These are phyloP conservation scores for Peterozyma xylosa DNA, from an alignment of 805 yeast species.

Conservation along the genomic window DNA sequence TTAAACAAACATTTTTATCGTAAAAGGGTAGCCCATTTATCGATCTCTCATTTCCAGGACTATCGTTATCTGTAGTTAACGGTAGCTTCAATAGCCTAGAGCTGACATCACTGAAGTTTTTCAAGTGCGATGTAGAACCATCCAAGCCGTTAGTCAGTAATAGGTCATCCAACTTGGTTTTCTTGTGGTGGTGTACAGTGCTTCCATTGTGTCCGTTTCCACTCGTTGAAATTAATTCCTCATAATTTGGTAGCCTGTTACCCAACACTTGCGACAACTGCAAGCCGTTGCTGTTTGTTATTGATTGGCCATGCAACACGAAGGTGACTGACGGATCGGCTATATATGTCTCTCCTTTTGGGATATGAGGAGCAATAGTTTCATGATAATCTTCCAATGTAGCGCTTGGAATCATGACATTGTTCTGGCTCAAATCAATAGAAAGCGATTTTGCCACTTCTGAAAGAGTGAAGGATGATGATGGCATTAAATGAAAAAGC, in stretches of 20 bases:
- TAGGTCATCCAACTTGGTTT: constrained; percentile 10
- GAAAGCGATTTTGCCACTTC: constrained; percentile 2
- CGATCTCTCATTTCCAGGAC: constrained; percentile 13
- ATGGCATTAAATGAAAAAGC: too few species aligned
- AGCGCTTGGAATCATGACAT: constrained; percentile 2
- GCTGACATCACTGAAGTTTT: constrained; percentile 18
- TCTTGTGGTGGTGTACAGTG: constrained; percentile 8
- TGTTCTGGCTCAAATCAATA: constrained; percentile 1
- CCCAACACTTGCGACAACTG: constrained; percentile 20
- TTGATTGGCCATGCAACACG: constrained; percentile 23
- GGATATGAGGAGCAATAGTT: constrained; percentile 4
- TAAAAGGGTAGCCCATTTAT: constrained; percentile 38
- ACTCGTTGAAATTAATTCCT: constrained; percentile 19
- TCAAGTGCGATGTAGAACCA: constrained; percentile 8
- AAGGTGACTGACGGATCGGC: neutral
- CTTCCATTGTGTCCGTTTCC: neutral
- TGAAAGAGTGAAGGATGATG: too few species aligned
- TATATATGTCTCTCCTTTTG: constrained; percentile 2
- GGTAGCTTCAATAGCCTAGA: constrained; percentile 14
- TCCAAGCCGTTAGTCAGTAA: constrained; percentile 9
- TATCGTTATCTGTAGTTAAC: constrained; percentile 13
- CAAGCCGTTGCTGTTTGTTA: constrained; percentile 23
- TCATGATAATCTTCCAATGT: constrained; percentile 5
- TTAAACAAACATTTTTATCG: constrained; percentile 19
- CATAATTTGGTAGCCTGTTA: constrained; percentile 24